phyloP scores from a whole-genome alignment of 176 grass and related monocot genomes.

The Sorghum bicolor region DNA sequence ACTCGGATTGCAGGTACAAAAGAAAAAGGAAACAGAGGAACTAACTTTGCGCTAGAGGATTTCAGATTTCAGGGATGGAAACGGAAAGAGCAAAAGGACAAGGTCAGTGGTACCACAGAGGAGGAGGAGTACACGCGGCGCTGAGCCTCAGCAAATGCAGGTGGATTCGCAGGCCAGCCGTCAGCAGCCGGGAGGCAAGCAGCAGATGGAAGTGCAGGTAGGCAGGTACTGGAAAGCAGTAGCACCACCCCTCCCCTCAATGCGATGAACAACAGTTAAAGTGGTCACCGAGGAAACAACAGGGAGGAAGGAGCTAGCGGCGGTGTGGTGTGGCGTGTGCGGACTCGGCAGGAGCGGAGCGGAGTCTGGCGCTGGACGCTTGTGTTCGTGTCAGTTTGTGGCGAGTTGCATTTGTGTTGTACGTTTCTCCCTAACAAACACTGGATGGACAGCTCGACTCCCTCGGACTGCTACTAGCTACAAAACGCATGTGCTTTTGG shows the following conservation, averaged over 20 bases:
- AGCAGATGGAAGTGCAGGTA: background rate
- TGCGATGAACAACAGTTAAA: background rate
- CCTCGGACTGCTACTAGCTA: background rate
- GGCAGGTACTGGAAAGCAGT: conserved; percentile 9
- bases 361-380: background rate
- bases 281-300: background rate
- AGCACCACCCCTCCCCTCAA: too few species aligned
- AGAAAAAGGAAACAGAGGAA: background rate
- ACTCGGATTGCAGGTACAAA: background rate
- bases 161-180: conserved; percentile 1
- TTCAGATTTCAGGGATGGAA: background rate
- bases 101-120: background rate
- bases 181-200: too few species aligned
- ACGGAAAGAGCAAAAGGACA: background rate
- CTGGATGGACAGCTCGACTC: background rate
- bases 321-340: background rate
- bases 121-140: background rate
- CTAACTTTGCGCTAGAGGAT: background rate
- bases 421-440: background rate
- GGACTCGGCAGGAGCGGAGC: background rate
- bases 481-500: conserved; percentile 17
- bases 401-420: background rate
- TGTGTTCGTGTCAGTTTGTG: background rate
- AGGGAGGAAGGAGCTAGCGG: background rate
- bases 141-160: conserved; percentile 12